Evolutionary conservation across 495 filamentous ascomycete genomes (phyloP), one percentile per base, ranked within the genome.

Genomic region (Neurospora sp.): DNA sequence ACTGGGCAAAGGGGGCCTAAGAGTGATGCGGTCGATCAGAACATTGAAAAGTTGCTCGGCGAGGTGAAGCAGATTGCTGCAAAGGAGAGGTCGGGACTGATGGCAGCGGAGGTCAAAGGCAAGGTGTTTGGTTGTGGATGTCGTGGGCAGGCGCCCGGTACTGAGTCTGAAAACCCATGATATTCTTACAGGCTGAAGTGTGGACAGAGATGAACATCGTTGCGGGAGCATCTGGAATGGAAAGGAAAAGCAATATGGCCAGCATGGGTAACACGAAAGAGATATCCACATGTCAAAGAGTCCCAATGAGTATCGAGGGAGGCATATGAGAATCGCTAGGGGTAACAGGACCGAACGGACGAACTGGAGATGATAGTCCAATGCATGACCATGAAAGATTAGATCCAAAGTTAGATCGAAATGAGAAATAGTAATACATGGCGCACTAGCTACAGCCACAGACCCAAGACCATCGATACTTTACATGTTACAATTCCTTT

Each of bases 1-100:
- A 66, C 54, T 66, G 54, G 54, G 12, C 54, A 66, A 66, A 31
- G 23, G 7, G 54, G 54, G 0, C 23, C 31, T 2, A 66, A 66
- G 54, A 66, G 54, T 66, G 54, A 76, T 75, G 72, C 23, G 0
- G 37, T 75, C 10, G 92, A 94, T 71, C 83, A 84, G 54, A 23
- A 41, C 54, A 14, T 98, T 71, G 92, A 92, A 14, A 96, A 96
- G 85, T 83, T 97, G 11, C 90, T 93, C 11, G 88, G 88, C 69
- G 92, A 94, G 48, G 89, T 93, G 54, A 90, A 91, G 76, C 92
- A 93, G 78, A 91, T 98, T 78, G 89, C 91, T 4, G 90, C 89
- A 31, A 96, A 97, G 82, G 96, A 99, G 85, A 88, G 90, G 72
- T 92, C 91, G 66, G 95, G 96, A 0, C 81, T 97, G 71, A 84